A percentile compares a stretch with the other conserved stretches of the same genome.
phyloP scores from a whole-genome alignment of 2,329 filamentous ascomycete genomes.

The Paramyrothecium sp. region DNA sequence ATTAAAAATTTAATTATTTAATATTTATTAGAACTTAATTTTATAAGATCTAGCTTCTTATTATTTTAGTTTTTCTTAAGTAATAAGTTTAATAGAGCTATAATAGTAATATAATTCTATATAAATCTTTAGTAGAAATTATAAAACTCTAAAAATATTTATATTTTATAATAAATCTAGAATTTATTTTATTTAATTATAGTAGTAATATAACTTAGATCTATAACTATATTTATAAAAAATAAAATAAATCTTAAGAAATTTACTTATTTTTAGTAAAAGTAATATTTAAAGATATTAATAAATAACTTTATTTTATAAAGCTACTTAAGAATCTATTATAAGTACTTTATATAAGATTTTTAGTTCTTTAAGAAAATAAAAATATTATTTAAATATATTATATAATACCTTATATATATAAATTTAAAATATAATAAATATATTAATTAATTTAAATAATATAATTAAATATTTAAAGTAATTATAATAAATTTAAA shows the following conservation, averaged over 20 bases:
- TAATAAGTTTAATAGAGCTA: constrained; percentile 1
- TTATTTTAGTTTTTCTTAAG: constrained; percentile 2
- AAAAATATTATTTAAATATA: constrained; percentile 14
- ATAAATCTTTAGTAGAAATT: constrained; percentile 7
- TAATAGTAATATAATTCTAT: background rate
- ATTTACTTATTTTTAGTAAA: constrained; percentile 6
- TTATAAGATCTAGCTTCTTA: background rate
- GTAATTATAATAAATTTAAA: constrained; percentile 3
- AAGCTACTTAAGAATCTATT: constrained; percentile 6
- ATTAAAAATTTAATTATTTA: background rate
- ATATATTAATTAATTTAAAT: constrained; percentile 1
- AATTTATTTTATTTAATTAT: background rate
- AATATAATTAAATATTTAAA: background rate
- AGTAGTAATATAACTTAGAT: background rate
- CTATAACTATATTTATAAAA: constrained; percentile 5
- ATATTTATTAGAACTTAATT: background rate
- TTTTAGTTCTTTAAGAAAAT: constrained; percentile 8
- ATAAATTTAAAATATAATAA: background rate
- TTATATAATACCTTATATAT: constrained; percentile 6
- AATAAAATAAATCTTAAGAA: constrained; percentile 5
- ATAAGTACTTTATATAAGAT: constrained; percentile 10
- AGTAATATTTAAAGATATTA: constrained; percentile 9
- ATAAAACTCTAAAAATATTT: constrained; percentile 4
- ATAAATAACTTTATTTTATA: constrained; percentile 6
- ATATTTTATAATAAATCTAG: background rate